Evolutionary conservation across 2,329 filamentous ascomycete species (phyloP), one percentile per base, ranked within the genome.

Genomic region (Arthrinium puccinioides): DNA sequence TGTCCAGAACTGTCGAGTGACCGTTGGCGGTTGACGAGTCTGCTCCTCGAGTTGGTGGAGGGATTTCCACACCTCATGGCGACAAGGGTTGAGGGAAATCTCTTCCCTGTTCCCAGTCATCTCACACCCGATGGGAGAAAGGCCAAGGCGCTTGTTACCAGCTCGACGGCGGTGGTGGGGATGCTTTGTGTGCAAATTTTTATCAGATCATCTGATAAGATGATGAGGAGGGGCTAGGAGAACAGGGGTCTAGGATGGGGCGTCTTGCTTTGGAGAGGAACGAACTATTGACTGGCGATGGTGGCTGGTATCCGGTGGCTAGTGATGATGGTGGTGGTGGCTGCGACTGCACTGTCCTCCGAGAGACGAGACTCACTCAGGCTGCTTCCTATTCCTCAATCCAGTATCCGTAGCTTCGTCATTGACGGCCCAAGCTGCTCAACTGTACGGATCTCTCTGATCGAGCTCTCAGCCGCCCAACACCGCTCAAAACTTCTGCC

Each of bases 201-300:
- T 46, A 46, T 49, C 45, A 44, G 47, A 49, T 49, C 11, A 48
- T 49, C 47, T 43, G 47, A 48, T 48, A 44, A 45, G 42, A 47
- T 44, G 37, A 30, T 19, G 33, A 35, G 36, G 29, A 29, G 43
- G 44, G 49, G 49, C 13, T 5, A 27, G 13, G 25, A 14, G 10
- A 14, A 11, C 3, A n/a, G 24, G 11, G 24, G 24, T 10, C 24
- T 26, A n/a, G n/a, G n/a, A n/a, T n/a, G n/a, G n/a, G n/a, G n/a
- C n/a, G n/a, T n/a, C n/a, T n/a, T n/a, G n/a, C n/a, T n/a, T n/a
- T n/a, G n/a, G n/a, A n/a, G n/a, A n/a, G 21, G 24, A 24, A 26
- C 9, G 24, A 13, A 15, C 18, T 24, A 26, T 25, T 21, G 33
- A 36, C 33, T 21, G 20, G 16, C 11, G 18, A 14, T 19, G 33